Percentiles rank a stretch among this genome's conserved stretches.
These are phyloP conservation scores for Solanum gracilifrons DNA, from an alignment of 257 asterid genomes.

Conservation along the genomic window DNA sequence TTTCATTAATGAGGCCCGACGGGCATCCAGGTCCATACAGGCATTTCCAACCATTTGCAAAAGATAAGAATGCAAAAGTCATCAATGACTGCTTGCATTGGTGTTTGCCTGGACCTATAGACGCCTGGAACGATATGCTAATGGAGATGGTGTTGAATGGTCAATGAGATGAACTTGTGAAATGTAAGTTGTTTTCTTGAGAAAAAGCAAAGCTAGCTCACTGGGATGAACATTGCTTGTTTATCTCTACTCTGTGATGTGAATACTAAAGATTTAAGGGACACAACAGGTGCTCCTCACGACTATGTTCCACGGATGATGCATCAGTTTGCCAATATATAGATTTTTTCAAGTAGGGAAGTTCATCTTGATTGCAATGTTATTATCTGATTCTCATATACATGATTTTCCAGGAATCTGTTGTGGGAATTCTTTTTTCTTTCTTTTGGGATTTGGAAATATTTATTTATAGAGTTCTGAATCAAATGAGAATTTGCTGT, in stretches of 20 bases:
- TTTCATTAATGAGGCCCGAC: conserved; percentile 68
- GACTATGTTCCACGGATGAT: not conserved
- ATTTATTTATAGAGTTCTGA: not conserved
- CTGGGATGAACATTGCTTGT: not conserved
- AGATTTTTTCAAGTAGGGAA: not conserved
- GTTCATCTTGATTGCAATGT: not conserved
- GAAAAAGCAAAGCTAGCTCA: not conserved
- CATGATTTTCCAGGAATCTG: not conserved
- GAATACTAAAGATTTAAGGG: not conserved
- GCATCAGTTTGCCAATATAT: not conserved
- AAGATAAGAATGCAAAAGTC: conserved; percentile 21
- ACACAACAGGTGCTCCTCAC: not conserved
- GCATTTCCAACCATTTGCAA: conserved; percentile 42
- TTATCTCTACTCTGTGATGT: not conserved
- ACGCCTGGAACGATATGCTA: conserved; percentile 75
- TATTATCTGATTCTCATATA: not conserved
- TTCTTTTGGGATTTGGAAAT: not conserved
- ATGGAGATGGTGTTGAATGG: conserved; percentile 55
- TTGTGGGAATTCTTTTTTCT: not conserved
- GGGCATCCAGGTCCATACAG: conserved; percentile 86
- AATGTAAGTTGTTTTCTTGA: not conserved
- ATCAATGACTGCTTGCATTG: conserved; percentile 75
- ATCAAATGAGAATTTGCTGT: not conserved
- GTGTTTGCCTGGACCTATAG: conserved; percentile 93
- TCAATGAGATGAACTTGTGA: conserved; percentile 1